Evolutionary conservation across 2,329 filamentous ascomycete species (phyloP).

Genomic region (Diplodia seriata): DNA sequence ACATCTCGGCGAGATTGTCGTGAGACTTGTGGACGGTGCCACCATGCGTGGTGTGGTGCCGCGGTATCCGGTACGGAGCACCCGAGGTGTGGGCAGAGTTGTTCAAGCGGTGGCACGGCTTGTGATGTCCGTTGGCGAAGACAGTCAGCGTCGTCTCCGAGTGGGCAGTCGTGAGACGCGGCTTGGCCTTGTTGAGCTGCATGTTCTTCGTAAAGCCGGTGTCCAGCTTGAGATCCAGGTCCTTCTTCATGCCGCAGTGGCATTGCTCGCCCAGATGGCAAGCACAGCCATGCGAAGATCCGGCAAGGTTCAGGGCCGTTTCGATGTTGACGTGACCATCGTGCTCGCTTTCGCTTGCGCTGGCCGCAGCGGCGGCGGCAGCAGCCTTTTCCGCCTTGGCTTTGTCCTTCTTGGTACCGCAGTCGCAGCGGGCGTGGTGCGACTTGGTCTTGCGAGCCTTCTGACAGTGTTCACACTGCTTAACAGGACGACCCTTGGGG

Average conservation of each 20-base stretch:
- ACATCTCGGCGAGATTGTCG: constrained; percentile 46
- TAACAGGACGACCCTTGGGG: constrained; percentile 96
- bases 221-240: constrained; percentile 57
- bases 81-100: constrained; percentile 68
- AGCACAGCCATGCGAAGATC: constrained; percentile 52
- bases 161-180: constrained; percentile 62
- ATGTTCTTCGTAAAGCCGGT: constrained; percentile 55
- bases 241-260: constrained; percentile 67
- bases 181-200: constrained; percentile 59
- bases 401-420: constrained; percentile 84
- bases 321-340: constrained; percentile 38
- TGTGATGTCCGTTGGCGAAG: constrained; percentile 69
- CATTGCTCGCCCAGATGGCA: constrained; percentile 67
- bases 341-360: constrained; percentile 46
- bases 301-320: constrained; percentile 43
- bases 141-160: constrained; percentile 67
- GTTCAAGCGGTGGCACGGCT: constrained; percentile 69
- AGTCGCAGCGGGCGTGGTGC: constrained; percentile 95
- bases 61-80: constrained; percentile 67
- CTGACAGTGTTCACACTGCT: constrained; percentile 97
- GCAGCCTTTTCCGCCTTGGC: constrained; percentile 53
- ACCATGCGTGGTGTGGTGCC: constrained; percentile 48
- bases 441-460: constrained; percentile 94
- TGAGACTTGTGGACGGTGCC: constrained; percentile 43
- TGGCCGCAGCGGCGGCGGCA: constrained; percentile 39